These are phyloP conservation scores for Diaporthe longicolla DNA, from an alignment of 2,329 filamentous ascomycete genomes.

Conservation along the genomic window DNA sequence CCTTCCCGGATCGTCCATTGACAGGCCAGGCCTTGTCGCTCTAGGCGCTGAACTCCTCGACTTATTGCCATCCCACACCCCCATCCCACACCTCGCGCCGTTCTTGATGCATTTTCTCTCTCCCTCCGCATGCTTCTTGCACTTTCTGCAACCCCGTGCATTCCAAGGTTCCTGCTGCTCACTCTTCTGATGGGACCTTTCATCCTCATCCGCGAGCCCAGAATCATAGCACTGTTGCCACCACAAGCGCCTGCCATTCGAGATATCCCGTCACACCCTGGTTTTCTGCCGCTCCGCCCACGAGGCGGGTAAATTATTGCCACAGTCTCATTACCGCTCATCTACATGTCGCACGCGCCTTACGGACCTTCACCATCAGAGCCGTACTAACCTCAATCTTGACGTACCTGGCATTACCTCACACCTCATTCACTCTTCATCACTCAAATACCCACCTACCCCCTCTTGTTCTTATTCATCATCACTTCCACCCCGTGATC, in stretches of 20 bases:
- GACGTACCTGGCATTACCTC: constrained; percentile 43
- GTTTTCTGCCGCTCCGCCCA: constrained; percentile 47
- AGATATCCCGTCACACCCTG: constrained; percentile 36
- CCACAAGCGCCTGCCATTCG: constrained; percentile 54
- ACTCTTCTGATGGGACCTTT: constrained; percentile 33
- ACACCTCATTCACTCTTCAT: constrained; percentile 6
- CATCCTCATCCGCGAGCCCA: constrained; percentile 29
- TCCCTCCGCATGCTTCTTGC: constrained; percentile 42
- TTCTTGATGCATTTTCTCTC: constrained; percentile 42
- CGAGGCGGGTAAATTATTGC: constrained; percentile 47
- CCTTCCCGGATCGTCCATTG: constrained; percentile 57
- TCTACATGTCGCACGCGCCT: constrained; percentile 51
- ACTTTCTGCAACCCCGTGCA: constrained; percentile 35
- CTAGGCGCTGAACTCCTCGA: constrained; percentile 62
- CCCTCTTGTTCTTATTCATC: constrained; percentile 36
- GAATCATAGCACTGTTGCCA: constrained; percentile 49
- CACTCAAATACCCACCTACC: constrained; percentile 41
- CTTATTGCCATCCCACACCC: constrained; percentile 57
- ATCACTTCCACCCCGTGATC: constrained; percentile 8
- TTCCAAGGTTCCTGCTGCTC: constrained; percentile 34
- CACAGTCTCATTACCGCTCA: constrained; percentile 50
- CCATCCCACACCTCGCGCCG: constrained; percentile 44
- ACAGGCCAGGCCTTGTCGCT: constrained; percentile 55
- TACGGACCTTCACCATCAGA: constrained; percentile 44
- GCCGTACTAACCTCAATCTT: constrained; percentile 44